Evolutionary conservation across 1,139 yeast species (phyloP), one percentile per base, ranked within the genome.

Genomic region (Geotrichum reessii): DNA sequence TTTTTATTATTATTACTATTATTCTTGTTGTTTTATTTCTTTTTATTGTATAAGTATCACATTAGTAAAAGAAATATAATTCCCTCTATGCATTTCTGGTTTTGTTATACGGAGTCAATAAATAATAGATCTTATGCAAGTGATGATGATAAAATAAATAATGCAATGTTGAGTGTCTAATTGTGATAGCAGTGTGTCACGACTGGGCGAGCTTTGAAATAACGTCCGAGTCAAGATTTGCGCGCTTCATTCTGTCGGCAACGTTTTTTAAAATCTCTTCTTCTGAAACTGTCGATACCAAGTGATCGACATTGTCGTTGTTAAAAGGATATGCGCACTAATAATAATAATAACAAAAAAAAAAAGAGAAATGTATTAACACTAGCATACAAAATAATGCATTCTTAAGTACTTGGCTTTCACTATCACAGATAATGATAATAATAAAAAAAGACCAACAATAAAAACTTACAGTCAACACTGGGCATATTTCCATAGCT

Each of bases 261-360:
- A 64, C 65, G 52, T 64, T 63, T 9, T 53, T 24, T n/a, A 59
- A 55, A 53, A 64, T 60, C 33, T 64, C 67, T 1, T 62, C 61
- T 49, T 58, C 55, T 28, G 62, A 33, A 31, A 64, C 63, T 3
- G 56, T 48, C 7, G 60, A 27, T n/a, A 57, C 49, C 37, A 57
- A 56, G 12, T 53, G 28, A 17, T 58, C 61, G 14, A 55, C 37
- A 22, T 59, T 48, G 7, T 56, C 57, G 27, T 52, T 42, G 33
- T 78, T 67, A 59, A 73, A 73, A 3, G 76, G 76, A 56, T 70
- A 81, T 12, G 65, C 61, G 58, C 76, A 73, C 54, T 67, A n/a
- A n/a, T n/a, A n/a, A n/a, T n/a, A n/a, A n/a, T n/a, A n/a, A n/a
- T n/a, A n/a, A n/a, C n/a, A n/a, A n/a, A n/a, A n/a, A n/a, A n/a